Base-by-base conservation (phyloP, 805 yeast species). In the Starmera quercuum region DNA sequence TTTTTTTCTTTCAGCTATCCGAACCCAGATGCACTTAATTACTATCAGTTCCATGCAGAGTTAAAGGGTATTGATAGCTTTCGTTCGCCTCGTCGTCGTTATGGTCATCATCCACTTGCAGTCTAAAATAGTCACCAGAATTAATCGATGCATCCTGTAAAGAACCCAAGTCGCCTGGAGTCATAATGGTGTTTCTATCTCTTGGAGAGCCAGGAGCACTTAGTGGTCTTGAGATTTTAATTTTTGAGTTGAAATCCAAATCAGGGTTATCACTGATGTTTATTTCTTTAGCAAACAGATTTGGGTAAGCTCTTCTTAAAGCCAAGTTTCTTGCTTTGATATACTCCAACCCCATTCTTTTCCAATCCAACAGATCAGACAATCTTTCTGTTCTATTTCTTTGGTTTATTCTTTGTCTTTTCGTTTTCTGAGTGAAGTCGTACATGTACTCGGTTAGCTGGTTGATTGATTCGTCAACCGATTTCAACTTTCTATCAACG, bases 121-220 rank as follows among this genome's bases (percentile, higher is more conserved):
- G 49, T 26, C 66, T 65, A 49, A 80, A 71, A 51, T 85, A 90
- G 54, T 90, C 97, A 25, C 84, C 86, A 24, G 81, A 78, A n/a
- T n/a, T n/a, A 2, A 75, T 66, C 49, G 83, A 84, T 25, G 85
- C 84, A 55, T 90, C 98, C 56, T 88, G 97, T 49, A 92, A 68
- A 4, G 95, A 80, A n/a, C 97, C 98, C 42, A 90, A 71, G 56
- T 90, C 98, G 26, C 98, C 98, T 0, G 98, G 98, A 2, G 98
- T 90, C 95, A 87, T 90, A 46, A 79, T 64, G 13, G 83, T 78
- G 43, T 73, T 67, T 49, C 69, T 68, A 41, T 76, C 85, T 37
- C 88, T 68, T 40, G 98, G 97, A 6, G 97, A 88, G 3, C 97
- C 97, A 2, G 97, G 97, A n/a, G 85, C 97, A 40, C 95, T 82